Evolutionary conservation across 1,284 basidiomycete genomes (phyloP).

Genomic region (Vanrija pseudolonga): DNA sequence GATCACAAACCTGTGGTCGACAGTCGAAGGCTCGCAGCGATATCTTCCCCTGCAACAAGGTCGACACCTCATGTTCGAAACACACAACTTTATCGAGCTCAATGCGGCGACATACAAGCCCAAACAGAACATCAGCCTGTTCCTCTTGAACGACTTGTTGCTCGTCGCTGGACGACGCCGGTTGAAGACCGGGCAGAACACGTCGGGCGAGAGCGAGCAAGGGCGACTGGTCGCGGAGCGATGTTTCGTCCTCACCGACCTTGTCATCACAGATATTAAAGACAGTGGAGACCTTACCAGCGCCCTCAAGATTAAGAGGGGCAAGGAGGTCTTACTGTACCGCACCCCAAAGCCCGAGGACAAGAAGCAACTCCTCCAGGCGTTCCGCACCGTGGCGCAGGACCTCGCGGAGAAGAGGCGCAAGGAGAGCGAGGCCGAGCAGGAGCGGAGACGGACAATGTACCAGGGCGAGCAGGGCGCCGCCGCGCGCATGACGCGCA

Average conservation of each 20-base stretch:
- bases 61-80: slow-evolving; percentile 83
- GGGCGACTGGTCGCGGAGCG: slow-evolving; percentile 77
- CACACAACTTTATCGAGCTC: slow-evolving; percentile 76
- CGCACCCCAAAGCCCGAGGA: slow-evolving; percentile 75
- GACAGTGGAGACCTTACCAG: slow-evolving; percentile 90
- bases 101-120: slow-evolving; percentile 95
- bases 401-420: slow-evolving; percentile 80
- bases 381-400: slow-evolving; percentile 88
- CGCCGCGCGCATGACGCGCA: slow-evolving; percentile 10
- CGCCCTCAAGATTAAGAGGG: slow-evolving; percentile 90
- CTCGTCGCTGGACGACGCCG: slow-evolving; percentile 67
- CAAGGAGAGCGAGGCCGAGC: slow-evolving; percentile 87
- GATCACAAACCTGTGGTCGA: slow-evolving; percentile 83
- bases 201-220: slow-evolving; percentile 55
- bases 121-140: slow-evolving; percentile 79
- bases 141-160: slow-evolving; percentile 86
- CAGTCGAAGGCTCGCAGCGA: slow-evolving; percentile 94
- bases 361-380: slow-evolving; percentile 77
- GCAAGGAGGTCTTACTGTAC: slow-evolving; percentile 91
- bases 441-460: slow-evolving; percentile 76
- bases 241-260: slow-evolving; percentile 88
- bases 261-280: slow-evolving; percentile 91
- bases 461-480: slow-evolving; percentile 59
- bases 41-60: slow-evolving; percentile 86
- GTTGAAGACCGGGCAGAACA: slow-evolving; percentile 27